Evolutionary conservation across 2,329 filamentous ascomycete genomes (phyloP).

Genomic region (Claviceps sp.): DNA sequence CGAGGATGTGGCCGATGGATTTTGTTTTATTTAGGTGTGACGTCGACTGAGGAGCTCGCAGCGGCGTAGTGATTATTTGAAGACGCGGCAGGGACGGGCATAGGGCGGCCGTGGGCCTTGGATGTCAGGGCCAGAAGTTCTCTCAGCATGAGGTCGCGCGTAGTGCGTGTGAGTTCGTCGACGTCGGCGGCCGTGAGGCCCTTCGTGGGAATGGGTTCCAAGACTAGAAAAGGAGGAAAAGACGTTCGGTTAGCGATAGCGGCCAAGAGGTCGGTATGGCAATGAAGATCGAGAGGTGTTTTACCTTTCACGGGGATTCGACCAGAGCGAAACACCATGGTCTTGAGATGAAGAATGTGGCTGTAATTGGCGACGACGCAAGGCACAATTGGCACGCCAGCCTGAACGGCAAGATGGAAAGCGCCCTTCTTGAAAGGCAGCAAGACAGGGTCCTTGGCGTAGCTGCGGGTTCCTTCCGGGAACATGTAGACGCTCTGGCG

Average conservation of each 20-base stretch:
- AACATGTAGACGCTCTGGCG: conserved; percentile 75
- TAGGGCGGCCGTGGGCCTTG: conserved; percentile 30
- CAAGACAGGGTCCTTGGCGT: conserved; percentile 65
- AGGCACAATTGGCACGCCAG: conserved; percentile 83
- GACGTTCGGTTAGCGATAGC: neutral
- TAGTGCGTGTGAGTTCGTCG: conserved; percentile 54
- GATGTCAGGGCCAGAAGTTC: conserved; percentile 44
- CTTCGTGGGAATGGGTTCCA: conserved; percentile 68
- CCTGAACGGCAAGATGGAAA: conserved; percentile 90
- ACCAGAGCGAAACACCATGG: conserved; percentile 51
- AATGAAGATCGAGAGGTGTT: conserved; percentile 7
- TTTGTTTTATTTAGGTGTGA: neutral
- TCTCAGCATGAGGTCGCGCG: conserved; percentile 62
- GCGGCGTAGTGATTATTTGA: conserved; percentile 11
- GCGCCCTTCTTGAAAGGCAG: conserved; percentile 98
- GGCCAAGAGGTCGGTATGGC: neutral
- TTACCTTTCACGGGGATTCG: conserved; percentile 63
- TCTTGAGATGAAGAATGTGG: conserved; percentile 53
- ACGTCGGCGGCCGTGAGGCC: conserved; percentile 65
- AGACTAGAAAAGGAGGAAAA: conserved; percentile 34
- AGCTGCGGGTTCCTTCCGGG: conserved; percentile 86
- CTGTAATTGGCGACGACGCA: conserved; percentile 72
- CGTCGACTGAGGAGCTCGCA: conserved; percentile 19
- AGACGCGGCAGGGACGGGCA: conserved; percentile 15
- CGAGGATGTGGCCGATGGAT: neutral